phyloP scores from a whole-genome alignment of 352 stramenopile species.

The Phytophthora gonapodyides region DNA sequence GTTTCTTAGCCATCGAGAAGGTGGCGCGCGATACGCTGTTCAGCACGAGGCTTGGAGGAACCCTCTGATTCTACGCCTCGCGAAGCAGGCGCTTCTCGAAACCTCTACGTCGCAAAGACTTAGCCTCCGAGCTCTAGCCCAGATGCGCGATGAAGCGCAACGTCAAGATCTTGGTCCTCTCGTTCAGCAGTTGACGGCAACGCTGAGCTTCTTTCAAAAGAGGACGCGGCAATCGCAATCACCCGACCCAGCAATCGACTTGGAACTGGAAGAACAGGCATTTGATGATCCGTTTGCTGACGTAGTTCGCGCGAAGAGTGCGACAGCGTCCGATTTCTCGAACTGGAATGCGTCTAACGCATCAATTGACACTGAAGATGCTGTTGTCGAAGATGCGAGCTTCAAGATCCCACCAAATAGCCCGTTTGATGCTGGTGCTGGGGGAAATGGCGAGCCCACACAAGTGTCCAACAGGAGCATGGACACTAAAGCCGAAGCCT shows the following conservation, averaged over 20 bases:
- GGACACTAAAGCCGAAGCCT: background rate
- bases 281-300: constrained; percentile 26
- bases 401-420: background rate
- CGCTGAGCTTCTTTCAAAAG: constrained; percentile 44
- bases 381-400: background rate
- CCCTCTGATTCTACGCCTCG: constrained; percentile 48
- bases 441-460: constrained; percentile 1
- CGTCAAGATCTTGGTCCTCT: constrained; percentile 29
- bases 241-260: background rate
- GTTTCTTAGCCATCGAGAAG: constrained; percentile 53
- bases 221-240: background rate
- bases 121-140: constrained; percentile 41
- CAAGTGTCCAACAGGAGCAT: background rate
- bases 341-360: constrained; percentile 7
- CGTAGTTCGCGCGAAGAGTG: constrained; percentile 5
- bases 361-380: background rate
- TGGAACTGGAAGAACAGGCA: background rate
- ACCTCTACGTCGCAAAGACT: constrained; percentile 53
- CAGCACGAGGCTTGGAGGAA: constrained; percentile 38
- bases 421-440: background rate
- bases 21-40: constrained; percentile 37
- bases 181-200: constrained; percentile 39
- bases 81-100: constrained; percentile 63
- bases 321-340: constrained; percentile 5
- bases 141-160: constrained; percentile 44